Conservation (phyloP, 2,329 filamentous ascomycete genomes). For the Paraphoma chrysanthemicola region DNA sequence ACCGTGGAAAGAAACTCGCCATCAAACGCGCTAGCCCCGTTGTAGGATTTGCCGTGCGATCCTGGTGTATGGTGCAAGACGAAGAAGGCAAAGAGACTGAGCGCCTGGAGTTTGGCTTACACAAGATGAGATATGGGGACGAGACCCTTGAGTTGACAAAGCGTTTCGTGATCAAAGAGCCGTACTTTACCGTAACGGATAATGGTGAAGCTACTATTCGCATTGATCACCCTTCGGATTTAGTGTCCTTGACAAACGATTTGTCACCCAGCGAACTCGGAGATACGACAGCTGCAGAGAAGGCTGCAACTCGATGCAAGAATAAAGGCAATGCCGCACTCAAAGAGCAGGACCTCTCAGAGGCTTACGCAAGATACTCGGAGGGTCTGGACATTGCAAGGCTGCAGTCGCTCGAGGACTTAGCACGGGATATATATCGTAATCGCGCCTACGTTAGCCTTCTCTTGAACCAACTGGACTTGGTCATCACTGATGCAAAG, state of each 20-base stretch:
- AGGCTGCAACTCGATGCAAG: constrained; percentile 39
- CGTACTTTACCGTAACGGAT: constrained; percentile 56
- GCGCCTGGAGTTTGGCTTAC: constrained; percentile 35
- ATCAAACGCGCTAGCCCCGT: constrained; percentile 43
- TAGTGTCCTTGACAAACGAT: constrained; percentile 48
- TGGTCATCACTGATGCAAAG: constrained; percentile 39
- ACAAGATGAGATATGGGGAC: constrained; percentile 34
- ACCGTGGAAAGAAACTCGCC: constrained; percentile 46
- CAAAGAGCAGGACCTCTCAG: constrained; percentile 47
- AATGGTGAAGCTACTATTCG: constrained; percentile 55
- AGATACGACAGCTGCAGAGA: constrained; percentile 41
- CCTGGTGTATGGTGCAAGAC: constrained; percentile 40
- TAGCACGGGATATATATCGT: constrained; percentile 43
- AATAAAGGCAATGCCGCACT: constrained; percentile 42
- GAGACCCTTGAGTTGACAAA: constrained; percentile 45
- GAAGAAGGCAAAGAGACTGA: constrained; percentile 48
- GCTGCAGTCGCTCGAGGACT: constrained; percentile 18
- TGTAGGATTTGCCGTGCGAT: constrained; percentile 36
- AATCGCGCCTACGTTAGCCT: constrained; percentile 45
- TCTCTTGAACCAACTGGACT: constrained; percentile 34
- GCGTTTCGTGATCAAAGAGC: constrained; percentile 61
- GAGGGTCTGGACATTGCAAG: constrained; percentile 34
- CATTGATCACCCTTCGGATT: constrained; percentile 62
- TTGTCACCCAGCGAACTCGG: constrained; percentile 35
- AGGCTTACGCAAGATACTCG: constrained; percentile 44